Percentiles rank a stretch among this genome's conserved stretches.
These are phyloP conservation scores for Rhodotorula glutinis DNA, from an alignment of 1,284 basidiomycete genomes.

Conservation along the genomic window DNA sequence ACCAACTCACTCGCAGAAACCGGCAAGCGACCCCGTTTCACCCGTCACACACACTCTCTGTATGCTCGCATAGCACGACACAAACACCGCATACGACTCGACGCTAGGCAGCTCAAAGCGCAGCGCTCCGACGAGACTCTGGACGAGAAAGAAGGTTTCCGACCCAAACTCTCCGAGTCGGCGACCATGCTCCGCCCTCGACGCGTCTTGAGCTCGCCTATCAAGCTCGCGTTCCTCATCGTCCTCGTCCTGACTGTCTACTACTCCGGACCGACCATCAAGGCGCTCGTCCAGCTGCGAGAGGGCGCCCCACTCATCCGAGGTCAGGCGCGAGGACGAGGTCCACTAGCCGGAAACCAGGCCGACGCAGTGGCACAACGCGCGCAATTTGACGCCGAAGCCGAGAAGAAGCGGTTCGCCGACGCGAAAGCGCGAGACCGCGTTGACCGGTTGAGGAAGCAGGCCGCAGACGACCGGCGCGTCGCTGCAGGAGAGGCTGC, in stretches of 20 bases:
- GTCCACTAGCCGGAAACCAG: neutral
- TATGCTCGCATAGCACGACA: too few species aligned
- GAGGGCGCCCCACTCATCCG: neutral
- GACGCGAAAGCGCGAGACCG: neutral
- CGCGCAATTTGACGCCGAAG: neutral
- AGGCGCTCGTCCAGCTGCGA: neutral
- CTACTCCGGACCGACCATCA: constrained; percentile 1
- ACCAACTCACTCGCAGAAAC: too few species aligned
- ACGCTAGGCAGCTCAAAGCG: neutral
- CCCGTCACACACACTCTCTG: too few species aligned
- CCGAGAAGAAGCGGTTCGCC: neutral
- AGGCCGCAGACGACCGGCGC: neutral
- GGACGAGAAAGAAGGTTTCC: too few species aligned
- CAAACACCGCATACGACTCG: too few species aligned
- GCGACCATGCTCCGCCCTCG: constrained; percentile 8
- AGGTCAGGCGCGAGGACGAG: neutral
- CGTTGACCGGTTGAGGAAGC: neutral
- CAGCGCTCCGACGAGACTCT: too few species aligned
- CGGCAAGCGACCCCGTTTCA: too few species aligned
- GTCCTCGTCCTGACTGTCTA: neutral
- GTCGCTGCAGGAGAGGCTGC: neutral
- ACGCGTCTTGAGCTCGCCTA: constrained; percentile 7
- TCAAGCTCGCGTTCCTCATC: constrained; percentile 10
- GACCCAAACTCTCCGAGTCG: too few species aligned
- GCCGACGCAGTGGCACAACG: neutral